phyloP scores from a whole-genome alignment of 495 filamentous ascomycete species.

The Glutinoglossum americanum region DNA sequence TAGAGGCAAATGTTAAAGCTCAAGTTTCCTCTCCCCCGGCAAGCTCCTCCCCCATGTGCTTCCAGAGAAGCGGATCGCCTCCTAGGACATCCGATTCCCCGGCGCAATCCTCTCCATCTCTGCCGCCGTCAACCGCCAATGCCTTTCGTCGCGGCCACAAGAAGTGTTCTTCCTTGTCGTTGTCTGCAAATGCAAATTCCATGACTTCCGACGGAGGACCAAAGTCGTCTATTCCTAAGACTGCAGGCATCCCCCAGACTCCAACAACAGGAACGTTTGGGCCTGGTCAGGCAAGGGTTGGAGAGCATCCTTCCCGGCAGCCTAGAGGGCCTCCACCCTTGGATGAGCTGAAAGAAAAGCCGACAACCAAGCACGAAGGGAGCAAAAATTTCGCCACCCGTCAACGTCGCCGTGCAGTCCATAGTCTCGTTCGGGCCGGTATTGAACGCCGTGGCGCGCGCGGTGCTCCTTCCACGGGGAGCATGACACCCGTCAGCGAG shows the following conservation, averaged over 20 bases:
- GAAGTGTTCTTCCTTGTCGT: constrained; percentile 65
- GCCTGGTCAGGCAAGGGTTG: constrained; percentile 76
- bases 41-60: constrained; percentile 25
- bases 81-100: constrained; percentile 43
- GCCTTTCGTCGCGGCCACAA: constrained; percentile 85
- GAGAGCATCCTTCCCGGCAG: constrained; percentile 86
- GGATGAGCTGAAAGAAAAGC: constrained; percentile 76
- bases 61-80: constrained; percentile 39
- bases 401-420: constrained; percentile 76
- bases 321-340: constrained; percentile 80
- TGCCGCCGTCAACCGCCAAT: constrained; percentile 61
- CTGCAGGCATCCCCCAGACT: constrained; percentile 50
- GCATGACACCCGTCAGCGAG: constrained; percentile 76
- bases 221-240: constrained; percentile 28
- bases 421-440: constrained; percentile 76
- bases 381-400: constrained; percentile 97
- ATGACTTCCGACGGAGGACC: not conserved
- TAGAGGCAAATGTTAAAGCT: constrained; percentile 21
- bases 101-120: constrained; percentile 40
- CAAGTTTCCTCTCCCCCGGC: constrained; percentile 50
- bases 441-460: constrained; percentile 57
- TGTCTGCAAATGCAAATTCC: constrained; percentile 29
- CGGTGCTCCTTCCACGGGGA: constrained; percentile 36
- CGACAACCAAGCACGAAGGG: constrained; percentile 83
- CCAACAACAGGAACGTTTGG: constrained; percentile 78